phyloP scores from a whole-genome alignment of 2,329 filamentous ascomycete species.

The Fusarium sp. region DNA sequence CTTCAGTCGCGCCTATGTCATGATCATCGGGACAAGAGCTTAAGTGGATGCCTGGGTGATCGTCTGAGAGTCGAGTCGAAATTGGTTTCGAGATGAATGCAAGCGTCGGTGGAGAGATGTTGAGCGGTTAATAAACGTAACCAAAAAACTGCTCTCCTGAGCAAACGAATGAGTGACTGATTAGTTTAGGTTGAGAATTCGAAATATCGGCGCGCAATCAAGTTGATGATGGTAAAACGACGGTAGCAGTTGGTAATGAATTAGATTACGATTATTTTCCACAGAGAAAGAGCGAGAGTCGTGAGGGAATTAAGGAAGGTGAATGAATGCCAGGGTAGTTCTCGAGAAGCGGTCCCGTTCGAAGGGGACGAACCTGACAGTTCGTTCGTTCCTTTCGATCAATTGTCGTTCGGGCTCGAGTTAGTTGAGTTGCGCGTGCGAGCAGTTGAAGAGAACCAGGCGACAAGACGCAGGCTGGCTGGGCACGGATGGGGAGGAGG shows the following conservation, averaged over 20 bases:
- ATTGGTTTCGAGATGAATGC: slow-evolving; percentile 26
- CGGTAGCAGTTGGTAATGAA: slow-evolving; percentile 42
- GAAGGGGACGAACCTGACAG: slow-evolving; percentile 34
- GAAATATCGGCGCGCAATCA: slow-evolving; percentile 23
- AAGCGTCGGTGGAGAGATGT: slow-evolving; percentile 43
- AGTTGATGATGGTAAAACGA: slow-evolving; percentile 37
- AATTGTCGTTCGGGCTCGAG: slow-evolving; percentile 40
- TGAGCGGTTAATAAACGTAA: slow-evolving; percentile 47
- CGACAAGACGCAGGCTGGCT: slow-evolving; percentile 42
- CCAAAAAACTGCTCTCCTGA: slow-evolving; percentile 46
- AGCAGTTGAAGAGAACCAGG: slow-evolving; percentile 41
- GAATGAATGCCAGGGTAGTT: slow-evolving; percentile 38
- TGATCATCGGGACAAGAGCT: slow-evolving; percentile 35
- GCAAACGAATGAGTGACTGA: slow-evolving; percentile 37
- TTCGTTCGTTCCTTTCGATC: slow-evolving; percentile 44
- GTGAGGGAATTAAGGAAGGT: slow-evolving; percentile 32
- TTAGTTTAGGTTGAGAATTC: slow-evolving; percentile 33
- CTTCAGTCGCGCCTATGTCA: slow-evolving; percentile 32
- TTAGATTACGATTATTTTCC: slow-evolving; percentile 46
- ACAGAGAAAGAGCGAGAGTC: slow-evolving; percentile 37
- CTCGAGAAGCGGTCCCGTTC: slow-evolving; percentile 34
- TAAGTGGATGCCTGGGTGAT: slow-evolving; percentile 19
- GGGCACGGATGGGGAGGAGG: slow-evolving; percentile 38
- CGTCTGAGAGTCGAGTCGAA: slow-evolving; percentile 18
- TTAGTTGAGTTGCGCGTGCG: slow-evolving; percentile 29